Conservation (phyloP, 2,329 filamentous ascomycete genomes). For the Aspergillus felis region DNA sequence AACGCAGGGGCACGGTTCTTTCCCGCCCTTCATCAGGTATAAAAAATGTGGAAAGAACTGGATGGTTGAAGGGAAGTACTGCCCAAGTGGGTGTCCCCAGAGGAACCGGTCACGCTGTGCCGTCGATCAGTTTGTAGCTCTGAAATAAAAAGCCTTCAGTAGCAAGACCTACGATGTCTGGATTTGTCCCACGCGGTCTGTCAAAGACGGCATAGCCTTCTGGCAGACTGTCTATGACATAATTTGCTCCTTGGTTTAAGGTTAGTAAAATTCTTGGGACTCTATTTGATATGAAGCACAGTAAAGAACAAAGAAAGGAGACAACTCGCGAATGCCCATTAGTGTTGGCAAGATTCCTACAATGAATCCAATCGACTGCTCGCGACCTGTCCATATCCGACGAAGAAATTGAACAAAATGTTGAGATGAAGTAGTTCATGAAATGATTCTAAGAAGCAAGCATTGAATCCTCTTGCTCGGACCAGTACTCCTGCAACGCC, state of each 20-base stretch:
- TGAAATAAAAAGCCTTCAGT: background rate
- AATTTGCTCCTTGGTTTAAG: slow-evolving; percentile 36
- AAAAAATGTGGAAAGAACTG: slow-evolving; percentile 57
- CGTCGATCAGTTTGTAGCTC: background rate
- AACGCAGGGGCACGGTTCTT: slow-evolving; percentile 48
- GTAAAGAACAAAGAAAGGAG: background rate
- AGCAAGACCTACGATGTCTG: slow-evolving; percentile 25
- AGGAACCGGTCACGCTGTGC: slow-evolving; percentile 51
- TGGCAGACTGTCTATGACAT: slow-evolving; percentile 52
- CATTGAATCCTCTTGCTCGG: background rate
- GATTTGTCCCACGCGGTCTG: slow-evolving; percentile 41
- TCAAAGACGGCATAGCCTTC: slow-evolving; percentile 52
- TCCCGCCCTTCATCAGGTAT: slow-evolving; percentile 49
- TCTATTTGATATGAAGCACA: background rate
- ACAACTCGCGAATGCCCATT: background rate
- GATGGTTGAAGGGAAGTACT: slow-evolving; percentile 51
- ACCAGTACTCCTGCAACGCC: background rate
- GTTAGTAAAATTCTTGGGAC: background rate
- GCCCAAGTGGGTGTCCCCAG: slow-evolving; percentile 53
- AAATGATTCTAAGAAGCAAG: background rate
- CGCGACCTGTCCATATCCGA: background rate
- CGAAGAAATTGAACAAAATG: background rate
- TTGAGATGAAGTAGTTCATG: background rate
- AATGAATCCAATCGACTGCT: background rate
- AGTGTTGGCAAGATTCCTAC: background rate